Base-by-base conservation (phyloP, 106 monocot species). In the Cymbidium sinense region DNA sequence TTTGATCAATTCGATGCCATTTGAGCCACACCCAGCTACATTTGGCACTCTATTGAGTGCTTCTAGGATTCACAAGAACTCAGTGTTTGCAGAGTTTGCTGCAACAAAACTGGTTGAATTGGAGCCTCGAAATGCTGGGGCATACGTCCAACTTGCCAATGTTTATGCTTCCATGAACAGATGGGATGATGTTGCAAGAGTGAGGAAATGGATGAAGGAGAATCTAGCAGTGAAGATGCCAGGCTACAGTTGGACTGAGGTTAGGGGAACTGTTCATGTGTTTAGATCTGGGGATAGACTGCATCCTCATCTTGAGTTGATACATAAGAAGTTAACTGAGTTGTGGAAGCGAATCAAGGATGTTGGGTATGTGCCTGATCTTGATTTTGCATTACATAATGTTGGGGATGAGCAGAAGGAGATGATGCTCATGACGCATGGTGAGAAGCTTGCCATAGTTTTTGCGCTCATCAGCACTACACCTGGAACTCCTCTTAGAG, bases 91-190 rank as follows among this genome's bases (percentile, higher is more conserved):
- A 13, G 86, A 89, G 19, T 87, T 87, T 74, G 86, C 89, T 7
- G 95, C 89, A 2, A 19, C 21, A 10, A 91, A 78, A 17, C 81
- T 95, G 20, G 75, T 95, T n/a, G 91, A 95, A 34, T 37, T 88
- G 47, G 83, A 91, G n/a, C 91, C 94, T 19, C 79, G 71, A 15
- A 83, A 74, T 73, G 87, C 91, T 34, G 88, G 95, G 2, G 86
- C 89, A 7, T 95, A 95, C 78, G 91, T 95, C 5, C 89, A 89
- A 39, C 81, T 95, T 10, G 91, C 91, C 50, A 95, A 91, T 78
- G 77, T 88, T 2, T 95, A 95, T 82, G 84, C 91, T 13, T 83
- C 86, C 0, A 50, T 80, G 82, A 79, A 80, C 19, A 80, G 77
- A 71, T 91, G 91, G 87, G 75, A 75, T 28, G 89, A 91, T 35